Evolutionary conservation across 176 grass and related monocot genomes (phyloP), one percentile per base, ranked within the genome.

Genomic region (Luzula sylvatica): DNA sequence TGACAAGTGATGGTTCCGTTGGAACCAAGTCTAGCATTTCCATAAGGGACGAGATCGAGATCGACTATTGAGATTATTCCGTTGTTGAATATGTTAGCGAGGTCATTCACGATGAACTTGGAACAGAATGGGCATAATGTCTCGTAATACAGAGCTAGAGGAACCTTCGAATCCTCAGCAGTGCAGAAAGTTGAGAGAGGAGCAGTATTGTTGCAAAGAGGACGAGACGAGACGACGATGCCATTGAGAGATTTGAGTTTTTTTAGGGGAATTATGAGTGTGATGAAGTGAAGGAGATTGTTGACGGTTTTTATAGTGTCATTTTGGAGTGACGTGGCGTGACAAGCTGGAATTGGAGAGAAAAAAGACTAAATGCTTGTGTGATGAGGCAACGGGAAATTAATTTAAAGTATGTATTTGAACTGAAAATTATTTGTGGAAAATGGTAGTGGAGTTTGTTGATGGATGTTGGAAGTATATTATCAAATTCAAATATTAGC

Each of bases 71-170:
- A 69, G 73, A 88, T 68, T 44, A 95, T 28, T 4, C 89, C 76
- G 22, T 76, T 51, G 6, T 82, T 23, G 53, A 88, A 85, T 58
- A 95, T 82, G 15, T 73, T 55, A 50, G 80, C 66, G 42, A 95
- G 80, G 69, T 16, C 63, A 52, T 76, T 88, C 26, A 79, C 77
- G 27, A 95, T 78, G 70, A 95, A 85, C 24, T 79, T 63, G 38
- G 80, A 68, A 70, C 76, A 76, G 61, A 81, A 82, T 8, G 83
- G 89, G 73, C 83, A 88, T 13, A 88, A 47, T 20, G 76, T 63
- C 77, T 95, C 89, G 73, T 88, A 95, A 57, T 88, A 95, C 57
- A 95, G 80, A 32, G 54, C 83, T 8, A 95, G 66, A 16, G 89
- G 60, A 1, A 95, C 83, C 63, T 70, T 81, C 20, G 27, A 7